Evolutionary conservation across 2,329 filamentous ascomycete species (phyloP).

Genomic region (Zymoseptoria passerinii): DNA sequence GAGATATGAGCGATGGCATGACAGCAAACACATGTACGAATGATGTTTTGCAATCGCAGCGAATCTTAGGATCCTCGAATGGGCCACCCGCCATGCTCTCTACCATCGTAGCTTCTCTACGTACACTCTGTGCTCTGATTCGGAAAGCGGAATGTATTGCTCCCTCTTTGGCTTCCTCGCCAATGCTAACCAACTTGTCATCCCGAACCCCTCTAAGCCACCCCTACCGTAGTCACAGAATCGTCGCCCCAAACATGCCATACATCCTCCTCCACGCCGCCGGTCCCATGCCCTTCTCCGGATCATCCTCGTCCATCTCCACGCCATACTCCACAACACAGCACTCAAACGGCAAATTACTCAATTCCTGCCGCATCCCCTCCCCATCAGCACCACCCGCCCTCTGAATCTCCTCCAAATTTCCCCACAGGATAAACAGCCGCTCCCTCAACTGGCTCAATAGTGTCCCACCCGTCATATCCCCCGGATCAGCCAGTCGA

Average conservation of each 20-base stretch:
- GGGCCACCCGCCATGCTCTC: too few relatives aligned
- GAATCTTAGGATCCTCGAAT: too few relatives aligned
- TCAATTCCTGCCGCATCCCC: slow-evolving; percentile 5
- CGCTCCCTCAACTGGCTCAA: slow-evolving; percentile 56
- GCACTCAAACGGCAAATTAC: slow-evolving; percentile 40
- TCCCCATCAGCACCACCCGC: slow-evolving; percentile 28
- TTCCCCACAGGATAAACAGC: slow-evolving; percentile 75
- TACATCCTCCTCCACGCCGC: slow-evolving; percentile 27
- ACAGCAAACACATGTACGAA: too few relatives aligned
- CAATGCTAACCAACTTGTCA: too few relatives aligned
- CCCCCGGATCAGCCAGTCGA: slow-evolving; percentile 47
- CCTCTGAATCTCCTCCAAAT: slow-evolving; percentile 62
- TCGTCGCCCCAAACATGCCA: slow-evolving; percentile 24
- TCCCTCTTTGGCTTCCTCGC: too few relatives aligned
- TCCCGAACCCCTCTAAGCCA: too few relatives aligned
- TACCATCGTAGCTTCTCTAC: too few relatives aligned
- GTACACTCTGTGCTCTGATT: too few relatives aligned
- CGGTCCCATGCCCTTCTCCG: slow-evolving; percentile 3
- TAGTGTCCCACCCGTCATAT: slow-evolving; percentile 43
- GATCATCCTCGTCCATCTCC: slow-evolving; percentile 24
- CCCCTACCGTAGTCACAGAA: slow-evolving; percentile 9
- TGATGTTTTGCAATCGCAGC: too few relatives aligned
- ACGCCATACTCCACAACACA: slow-evolving; percentile 38
- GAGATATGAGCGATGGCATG: too few relatives aligned
- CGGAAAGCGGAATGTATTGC: too few relatives aligned